Conservation (phyloP, 2,329 filamentous ascomycete genomes). For the Ophiostoma populinum region DNA sequence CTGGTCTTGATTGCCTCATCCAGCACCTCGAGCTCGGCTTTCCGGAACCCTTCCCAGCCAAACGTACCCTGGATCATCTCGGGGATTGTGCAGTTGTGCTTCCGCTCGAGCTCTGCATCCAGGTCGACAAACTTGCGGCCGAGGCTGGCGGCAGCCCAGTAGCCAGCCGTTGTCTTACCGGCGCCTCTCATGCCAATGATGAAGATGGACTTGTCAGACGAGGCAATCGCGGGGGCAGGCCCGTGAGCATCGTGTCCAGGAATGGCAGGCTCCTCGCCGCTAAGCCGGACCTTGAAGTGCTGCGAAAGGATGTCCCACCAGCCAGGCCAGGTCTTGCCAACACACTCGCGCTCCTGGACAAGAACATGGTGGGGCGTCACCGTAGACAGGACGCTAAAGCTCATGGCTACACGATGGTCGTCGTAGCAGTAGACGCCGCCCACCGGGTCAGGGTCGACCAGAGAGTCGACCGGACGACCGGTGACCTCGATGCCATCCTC, state of each 20-base stretch:
- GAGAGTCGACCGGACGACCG: constrained; percentile 29
- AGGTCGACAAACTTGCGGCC: constrained; percentile 70
- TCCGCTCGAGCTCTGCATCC: constrained; percentile 68
- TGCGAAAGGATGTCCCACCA: constrained; percentile 89
- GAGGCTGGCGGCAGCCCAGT: constrained; percentile 64
- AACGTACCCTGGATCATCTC: constrained; percentile 55
- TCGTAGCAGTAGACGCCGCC: constrained; percentile 77
- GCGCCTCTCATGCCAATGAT: constrained; percentile 96
- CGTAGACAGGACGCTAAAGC: constrained; percentile 76
- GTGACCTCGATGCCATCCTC: constrained; percentile 80
- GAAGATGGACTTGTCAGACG: constrained; percentile 53
- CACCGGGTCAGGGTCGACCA: constrained; percentile 35
- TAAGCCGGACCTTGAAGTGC: constrained; percentile 59
- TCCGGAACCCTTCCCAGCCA: constrained; percentile 82
- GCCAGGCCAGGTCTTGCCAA: constrained; percentile 94
- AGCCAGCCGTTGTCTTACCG: constrained; percentile 85
- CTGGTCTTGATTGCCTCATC: constrained; percentile 58
- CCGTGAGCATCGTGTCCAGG: constrained; percentile 4
- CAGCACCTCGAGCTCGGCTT: constrained; percentile 59
- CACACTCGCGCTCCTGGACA: constrained; percentile 79
- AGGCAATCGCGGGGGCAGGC: constrained; percentile 10
- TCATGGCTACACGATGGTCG: constrained; percentile 96
- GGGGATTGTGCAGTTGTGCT: constrained; percentile 60
- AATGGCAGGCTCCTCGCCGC: constrained; percentile 45
- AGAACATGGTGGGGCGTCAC: constrained; percentile 54